phyloP scores from a whole-genome alignment of 1,284 basidiomycete species.

The Sporisorium exsertum region DNA sequence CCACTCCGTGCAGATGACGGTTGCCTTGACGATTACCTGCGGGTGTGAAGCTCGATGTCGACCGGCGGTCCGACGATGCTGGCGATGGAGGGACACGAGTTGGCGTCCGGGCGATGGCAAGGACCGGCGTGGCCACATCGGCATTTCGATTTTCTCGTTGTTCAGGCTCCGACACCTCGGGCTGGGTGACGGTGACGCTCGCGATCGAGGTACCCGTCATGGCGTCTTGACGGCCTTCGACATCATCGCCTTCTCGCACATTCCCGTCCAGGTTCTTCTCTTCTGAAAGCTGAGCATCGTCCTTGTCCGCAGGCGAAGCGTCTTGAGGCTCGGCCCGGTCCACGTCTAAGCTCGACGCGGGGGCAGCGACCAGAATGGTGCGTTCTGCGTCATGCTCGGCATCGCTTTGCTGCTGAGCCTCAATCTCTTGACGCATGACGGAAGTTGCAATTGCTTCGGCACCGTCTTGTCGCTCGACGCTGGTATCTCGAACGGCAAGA shows the following conservation, averaged over 20 bases:
- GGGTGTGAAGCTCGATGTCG: constrained; percentile 43
- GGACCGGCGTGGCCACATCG: background rate
- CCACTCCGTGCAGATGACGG: constrained; percentile 41
- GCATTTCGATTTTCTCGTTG: background rate
- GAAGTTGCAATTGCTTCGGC: background rate
- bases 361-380: background rate
- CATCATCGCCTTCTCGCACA: no score
- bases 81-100: constrained; percentile 42
- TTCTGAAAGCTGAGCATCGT: background rate
- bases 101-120: constrained; percentile 4
- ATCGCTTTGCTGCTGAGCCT: background rate
- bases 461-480: constrained; percentile 28
- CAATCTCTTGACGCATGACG: background rate
- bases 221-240: background rate
- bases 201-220: background rate
- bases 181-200: background rate
- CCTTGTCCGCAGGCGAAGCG: background rate
- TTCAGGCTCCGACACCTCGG: background rate
- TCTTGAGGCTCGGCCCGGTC: background rate
- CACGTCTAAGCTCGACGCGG: background rate
- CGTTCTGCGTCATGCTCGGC: background rate
- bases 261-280: background rate
- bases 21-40: constrained; percentile 43
- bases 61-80: constrained; percentile 42
- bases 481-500: constrained; percentile 40